Evolutionary conservation across 2,329 filamentous ascomycete genomes (phyloP), one percentile per base, ranked within the genome.

Genomic region (Monilinia fructigena): DNA sequence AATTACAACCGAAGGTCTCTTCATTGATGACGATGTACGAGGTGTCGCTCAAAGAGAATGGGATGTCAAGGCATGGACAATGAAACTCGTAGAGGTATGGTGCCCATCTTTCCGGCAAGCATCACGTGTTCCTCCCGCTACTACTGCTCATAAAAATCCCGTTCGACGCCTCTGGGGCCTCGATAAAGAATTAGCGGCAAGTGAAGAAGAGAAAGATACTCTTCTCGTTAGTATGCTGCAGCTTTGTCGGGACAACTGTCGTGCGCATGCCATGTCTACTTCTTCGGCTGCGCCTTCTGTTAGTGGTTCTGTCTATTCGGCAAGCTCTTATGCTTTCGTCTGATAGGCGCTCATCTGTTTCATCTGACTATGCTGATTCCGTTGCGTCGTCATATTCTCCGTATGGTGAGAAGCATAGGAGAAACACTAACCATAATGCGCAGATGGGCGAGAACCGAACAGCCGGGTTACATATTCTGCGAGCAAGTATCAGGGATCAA

Each of bases 51-150:
- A 98, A 79, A 88, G 95, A 68, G 95, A 99, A 80, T 99, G 95
- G 95, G 95, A 99, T 77, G 88, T 98, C 75, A 98, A 98, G 79
- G 93, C 94, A 35, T 98, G 95, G 95, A 97, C 93, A 54, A 85
- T 99, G 79, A 97, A 96, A 80, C 82, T 90, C 71, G 87, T 96
- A 78, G 95, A 98, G 85, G 89, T 95, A 81, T 92, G 89, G 86
- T 93, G 89, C 76, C 86, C 87, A 75, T 85, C 89, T 77, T 86
- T 77, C 80, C 85, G 76, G 66, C 80, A 80, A 67, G 77, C 81
- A 68, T 55, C 65, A 31, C 60, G 60, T 71, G 72, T 75, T 72
- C 78, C 78, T 67, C 76, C 61, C 50, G 45, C 62, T 63, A 65
- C 70, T 52, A 59, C 68, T 60, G 56, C 69, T 28, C 72, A 72